Base-by-base conservation (phyloP, 2,329 filamentous ascomycete genomes). In the Paecilomyces sp. region DNA sequence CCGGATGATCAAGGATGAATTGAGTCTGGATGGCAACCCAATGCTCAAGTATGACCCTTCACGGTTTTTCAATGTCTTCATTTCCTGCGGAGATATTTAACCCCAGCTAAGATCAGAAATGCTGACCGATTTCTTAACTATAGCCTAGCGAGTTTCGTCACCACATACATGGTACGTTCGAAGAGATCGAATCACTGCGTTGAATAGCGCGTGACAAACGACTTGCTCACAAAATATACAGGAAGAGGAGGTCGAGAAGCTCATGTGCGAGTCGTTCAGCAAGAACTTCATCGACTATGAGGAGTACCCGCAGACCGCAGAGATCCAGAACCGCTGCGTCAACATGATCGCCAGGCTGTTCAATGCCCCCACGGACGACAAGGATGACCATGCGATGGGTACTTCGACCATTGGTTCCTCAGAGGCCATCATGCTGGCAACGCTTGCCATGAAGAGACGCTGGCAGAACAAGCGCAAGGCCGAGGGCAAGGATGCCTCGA, bases 221-320 rank as follows among this genome's bases (percentile, higher is more conserved):
- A 63, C 24, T 55, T 11, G 13, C 13, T 12, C 18, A 52, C 18
- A 28, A 34, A 59, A 24, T 52, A 12, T 63, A 54, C 67, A 91
- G 89, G 92, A 97, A 79, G 90, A 96, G 54, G 93, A 97, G 76
- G 92, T 89, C 22, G 92, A 97, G 79, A 92, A 95, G 77, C 89
- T 97, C 76, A 97, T 97, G 93, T 80, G 87, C 65, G 91, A 97
- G 65, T 86, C 89, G 57, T 91, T 97, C 74, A 86, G 89, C 74
- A 97, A 96, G 77, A 97, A 97, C 82, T 97, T 97, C 74, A 92
- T 92, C 76, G 89, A 92, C 72, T 92, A 92, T 73, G 89, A 92
- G 72, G 89, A 92, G 74, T 92, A 92, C 70, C 89, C 89, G 0
- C 88, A 90, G 71, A 87, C 87, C 0, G 89, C 89, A 58, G 89